These are phyloP conservation scores for Claviceps lovelessii DNA, from an alignment of 2,329 filamentous ascomycete species.

Conservation along the genomic window DNA sequence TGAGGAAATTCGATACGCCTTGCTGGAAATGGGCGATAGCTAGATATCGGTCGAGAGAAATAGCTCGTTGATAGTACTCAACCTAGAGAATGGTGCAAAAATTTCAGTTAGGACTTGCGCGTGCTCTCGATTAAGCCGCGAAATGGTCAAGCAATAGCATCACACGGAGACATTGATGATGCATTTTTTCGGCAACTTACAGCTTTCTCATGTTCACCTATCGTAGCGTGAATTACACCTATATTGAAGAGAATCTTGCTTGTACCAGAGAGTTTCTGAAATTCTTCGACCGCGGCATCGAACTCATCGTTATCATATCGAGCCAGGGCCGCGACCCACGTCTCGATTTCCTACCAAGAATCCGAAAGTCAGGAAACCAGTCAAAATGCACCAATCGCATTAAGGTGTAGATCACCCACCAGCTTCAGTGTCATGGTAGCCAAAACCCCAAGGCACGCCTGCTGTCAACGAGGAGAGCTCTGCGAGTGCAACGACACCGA, in stretches of 20 bases:
- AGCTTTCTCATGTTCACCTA: slow-evolving; percentile 90
- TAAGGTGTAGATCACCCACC: slow-evolving; percentile 23
- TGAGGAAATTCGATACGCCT: slow-evolving; percentile 92
- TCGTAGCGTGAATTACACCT: slow-evolving; percentile 90
- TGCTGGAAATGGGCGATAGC: slow-evolving; percentile 98
- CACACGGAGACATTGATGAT: not conserved
- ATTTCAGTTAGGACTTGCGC: not conserved
- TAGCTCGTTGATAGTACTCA: slow-evolving; percentile 84
- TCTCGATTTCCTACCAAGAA: slow-evolving; percentile 75
- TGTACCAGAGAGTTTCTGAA: slow-evolving; percentile 80
- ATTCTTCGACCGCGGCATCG: slow-evolving; percentile 71
- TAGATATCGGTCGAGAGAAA: slow-evolving; percentile 83
- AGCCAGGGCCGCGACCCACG: slow-evolving; percentile 82
- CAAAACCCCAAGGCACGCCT: not conserved
- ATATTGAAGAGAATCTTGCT: slow-evolving; percentile 98
- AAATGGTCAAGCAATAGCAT: not conserved
- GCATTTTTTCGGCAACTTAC: slow-evolving; percentile 38
- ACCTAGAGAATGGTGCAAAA: slow-evolving; percentile 40
- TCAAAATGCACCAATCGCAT: not conserved
- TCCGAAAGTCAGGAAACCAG: not conserved
- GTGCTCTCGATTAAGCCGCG: not conserved
- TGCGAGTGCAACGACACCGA: not conserved
- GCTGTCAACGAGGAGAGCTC: slow-evolving; percentile 1
- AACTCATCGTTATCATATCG: slow-evolving; percentile 97
- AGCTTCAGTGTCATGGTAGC: slow-evolving; percentile 44